A percentile compares a stretch with the other conserved stretches of the same genome.
These are phyloP conservation scores for Phytophthora lateralis DNA, from an alignment of 352 stramenopile species.

Conservation along the genomic window DNA sequence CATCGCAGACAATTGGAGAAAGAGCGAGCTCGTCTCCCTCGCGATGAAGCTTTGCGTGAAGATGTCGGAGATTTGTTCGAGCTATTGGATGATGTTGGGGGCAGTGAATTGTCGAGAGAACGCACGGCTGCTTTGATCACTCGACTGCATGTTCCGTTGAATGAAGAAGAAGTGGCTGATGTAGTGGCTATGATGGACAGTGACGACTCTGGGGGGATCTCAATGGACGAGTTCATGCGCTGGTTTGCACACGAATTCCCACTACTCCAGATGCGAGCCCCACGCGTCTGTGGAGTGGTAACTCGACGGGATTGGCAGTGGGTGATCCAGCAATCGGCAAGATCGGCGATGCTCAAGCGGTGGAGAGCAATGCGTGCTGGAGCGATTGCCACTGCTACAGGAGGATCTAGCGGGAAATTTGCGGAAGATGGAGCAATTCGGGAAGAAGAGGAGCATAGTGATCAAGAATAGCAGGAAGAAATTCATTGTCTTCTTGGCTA, in stretches of 20 bases:
- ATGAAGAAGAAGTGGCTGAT: constrained; percentile 54
- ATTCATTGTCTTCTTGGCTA: background rate
- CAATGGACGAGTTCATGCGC: constrained; percentile 63
- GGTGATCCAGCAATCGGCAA: constrained; percentile 63
- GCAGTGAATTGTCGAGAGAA: constrained; percentile 56
- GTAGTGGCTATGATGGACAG: constrained; percentile 86
- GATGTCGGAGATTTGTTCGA: constrained; percentile 75
- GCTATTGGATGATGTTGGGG: constrained; percentile 58
- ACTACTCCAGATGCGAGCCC: constrained; percentile 51
- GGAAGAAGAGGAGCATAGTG: constrained; percentile 1
- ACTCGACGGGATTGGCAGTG: constrained; percentile 61
- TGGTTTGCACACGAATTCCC: constrained; percentile 74
- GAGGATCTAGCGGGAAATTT: background rate
- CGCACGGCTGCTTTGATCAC: constrained; percentile 53
- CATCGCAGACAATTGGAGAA: constrained; percentile 41
- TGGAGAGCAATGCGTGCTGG: constrained; percentile 49
- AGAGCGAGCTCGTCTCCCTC: constrained; percentile 41
- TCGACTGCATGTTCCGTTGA: constrained; percentile 64
- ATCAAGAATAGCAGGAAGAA: background rate
- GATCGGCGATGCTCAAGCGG: constrained; percentile 51
- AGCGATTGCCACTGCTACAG: constrained; percentile 8
- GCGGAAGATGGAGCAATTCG: background rate
- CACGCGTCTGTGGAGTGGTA: constrained; percentile 60
- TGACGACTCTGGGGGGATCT: constrained; percentile 68
- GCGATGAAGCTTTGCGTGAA: constrained; percentile 51